Base-by-base conservation (phyloP, 768 basidiomycete genomes). In the Mycena floridula region DNA sequence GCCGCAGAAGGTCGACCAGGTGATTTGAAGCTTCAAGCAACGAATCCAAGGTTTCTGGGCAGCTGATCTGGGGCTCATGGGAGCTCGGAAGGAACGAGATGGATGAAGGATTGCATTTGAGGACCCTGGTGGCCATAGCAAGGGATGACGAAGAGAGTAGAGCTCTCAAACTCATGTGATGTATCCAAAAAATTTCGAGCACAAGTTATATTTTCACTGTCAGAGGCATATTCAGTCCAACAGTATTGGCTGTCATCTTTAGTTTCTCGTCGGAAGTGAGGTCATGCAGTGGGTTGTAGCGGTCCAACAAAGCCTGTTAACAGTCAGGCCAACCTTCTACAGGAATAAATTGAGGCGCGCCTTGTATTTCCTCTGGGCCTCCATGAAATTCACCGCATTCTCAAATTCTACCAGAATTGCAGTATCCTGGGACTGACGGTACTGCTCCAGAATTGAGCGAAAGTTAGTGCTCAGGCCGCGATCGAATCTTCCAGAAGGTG, bases 241-340 rank as follows among this genome's bases (percentile, higher is more conserved):
- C 93, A 50, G 92, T 69, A 36, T 81, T 74, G 3, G 91, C 92
- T 0, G 93, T 93, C 1, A 89, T 89, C 54, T 82, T 72, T 48
- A 95, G 75, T 52, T 86, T 70, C 59, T 95, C 90, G 52, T 90
- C 81, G 5, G 74, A 66, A 1, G 89, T 85, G 50, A 94, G 71
- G 55, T 92, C 87, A 32, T 82, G 63, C 15, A 86, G 66, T 0
- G 93, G 92, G 60, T 93, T 95, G 67, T 97, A 97, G 43, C 89
- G 72, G 43, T 89, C 86, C 49, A 96, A 62, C 39, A 96, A 67
- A 18, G 68, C 69, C 93, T 96, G 55, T 5, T 32, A 26, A 21
- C 25, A 37, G 5, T 21, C 22, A 18, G 20, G 21, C 28, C 27
- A 38, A 13, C 22, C 5, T 36, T 5, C 11, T 27, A 20, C 27